phyloP scores from a whole-genome alignment of 2,329 filamentous ascomycete species.

The Cladophialophora chaetospira region DNA sequence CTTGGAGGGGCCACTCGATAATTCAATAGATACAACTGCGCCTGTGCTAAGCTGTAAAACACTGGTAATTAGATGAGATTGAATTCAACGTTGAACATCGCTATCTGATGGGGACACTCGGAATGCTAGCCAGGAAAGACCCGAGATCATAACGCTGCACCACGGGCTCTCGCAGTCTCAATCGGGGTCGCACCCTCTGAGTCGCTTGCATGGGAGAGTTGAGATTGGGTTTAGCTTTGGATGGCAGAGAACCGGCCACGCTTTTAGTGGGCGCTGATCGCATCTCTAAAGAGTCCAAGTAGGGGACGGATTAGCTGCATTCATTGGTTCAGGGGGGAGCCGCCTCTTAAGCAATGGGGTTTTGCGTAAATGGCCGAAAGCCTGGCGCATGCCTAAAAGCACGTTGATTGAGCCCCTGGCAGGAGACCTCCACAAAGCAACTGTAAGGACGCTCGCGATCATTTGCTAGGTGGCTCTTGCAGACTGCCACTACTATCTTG shows the following conservation, averaged over 20 bases:
- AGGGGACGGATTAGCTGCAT: background rate
- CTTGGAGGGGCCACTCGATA: conserved; percentile 1
- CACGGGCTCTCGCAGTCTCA: no score
- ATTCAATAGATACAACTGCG: background rate
- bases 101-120: no score
- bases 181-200: background rate
- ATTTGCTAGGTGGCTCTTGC: conserved; percentile 8
- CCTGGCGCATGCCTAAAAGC: conserved; percentile 4
- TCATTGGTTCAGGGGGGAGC: conserved; percentile 2
- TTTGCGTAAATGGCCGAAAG: background rate
- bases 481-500: background rate
- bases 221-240: conserved; percentile 12
- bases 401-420: conserved; percentile 15
- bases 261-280: conserved; percentile 10
- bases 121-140: no score
- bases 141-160: no score
- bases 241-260: conserved; percentile 1
- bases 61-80: no score
- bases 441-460: conserved; percentile 5
- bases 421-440: conserved; percentile 4
- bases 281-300: background rate
- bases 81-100: no score
- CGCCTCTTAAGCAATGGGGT: conserved; percentile 9
- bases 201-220: conserved; percentile 8
- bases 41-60: no score